These are phyloP conservation scores for Funneliformis mosseae DNA, from an alignment of 192 early-diverging fungal species.

Conservation along the genomic window DNA sequence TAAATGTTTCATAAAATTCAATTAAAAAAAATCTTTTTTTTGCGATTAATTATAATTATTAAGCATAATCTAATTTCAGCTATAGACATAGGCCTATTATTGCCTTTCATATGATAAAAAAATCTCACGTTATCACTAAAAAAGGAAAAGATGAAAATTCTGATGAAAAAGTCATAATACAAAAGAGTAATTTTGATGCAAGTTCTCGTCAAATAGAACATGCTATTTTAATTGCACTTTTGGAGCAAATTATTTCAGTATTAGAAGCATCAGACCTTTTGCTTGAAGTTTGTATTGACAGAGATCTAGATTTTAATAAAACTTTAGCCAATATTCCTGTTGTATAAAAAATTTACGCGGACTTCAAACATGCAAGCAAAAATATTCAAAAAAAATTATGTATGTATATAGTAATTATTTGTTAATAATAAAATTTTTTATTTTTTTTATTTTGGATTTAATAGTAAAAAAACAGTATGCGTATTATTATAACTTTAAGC, in stretches of 20 bases:
- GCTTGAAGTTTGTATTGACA: not conserved
- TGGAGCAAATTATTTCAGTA: not conserved
- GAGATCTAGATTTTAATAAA: not conserved
- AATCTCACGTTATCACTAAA: not conserved
- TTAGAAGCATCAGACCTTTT: not conserved
- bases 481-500: too few species aligned
- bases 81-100: not conserved
- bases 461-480: too few species aligned
- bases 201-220: not conserved
- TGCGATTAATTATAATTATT: not conserved
- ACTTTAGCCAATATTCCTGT: not conserved
- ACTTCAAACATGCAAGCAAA: not conserved
- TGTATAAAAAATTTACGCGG: not conserved
- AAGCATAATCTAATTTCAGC: not conserved
- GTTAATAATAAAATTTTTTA: too few species aligned
- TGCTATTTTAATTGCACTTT: not conserved
- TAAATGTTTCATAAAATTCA: too few species aligned
- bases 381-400: too few species aligned
- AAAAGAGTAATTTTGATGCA: not conserved
- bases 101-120: not conserved
- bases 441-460: too few species aligned
- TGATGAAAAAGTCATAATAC: not conserved
- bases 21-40: too few species aligned
- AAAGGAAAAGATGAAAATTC: not conserved
- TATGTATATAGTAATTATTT: too few species aligned